phyloP scores from a whole-genome alignment of 1,139 yeast genomes.

The Debaryomycetaceae sp. region DNA sequence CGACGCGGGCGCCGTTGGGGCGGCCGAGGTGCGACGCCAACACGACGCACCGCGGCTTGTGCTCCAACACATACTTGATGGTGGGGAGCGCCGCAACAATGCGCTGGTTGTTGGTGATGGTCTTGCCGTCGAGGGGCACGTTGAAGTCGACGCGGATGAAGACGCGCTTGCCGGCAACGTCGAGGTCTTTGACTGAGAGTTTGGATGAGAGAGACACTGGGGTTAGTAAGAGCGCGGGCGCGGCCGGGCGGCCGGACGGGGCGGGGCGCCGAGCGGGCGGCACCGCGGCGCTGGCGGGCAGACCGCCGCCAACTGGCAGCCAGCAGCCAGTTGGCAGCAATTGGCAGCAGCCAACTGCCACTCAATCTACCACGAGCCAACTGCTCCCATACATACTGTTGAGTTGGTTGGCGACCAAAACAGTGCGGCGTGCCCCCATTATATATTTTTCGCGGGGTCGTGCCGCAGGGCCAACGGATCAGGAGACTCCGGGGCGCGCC shows the following conservation, averaged over 20 bases:
- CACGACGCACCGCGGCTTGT: slow-evolving; percentile 82
- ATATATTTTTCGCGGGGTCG: too few relatives aligned
- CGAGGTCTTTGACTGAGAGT: slow-evolving; percentile 85
- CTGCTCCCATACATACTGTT: slow-evolving; percentile 3
- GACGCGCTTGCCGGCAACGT: slow-evolving; percentile 83
- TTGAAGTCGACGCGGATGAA: slow-evolving; percentile 97
- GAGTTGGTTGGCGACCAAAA: slow-evolving; percentile 1
- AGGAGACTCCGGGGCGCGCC: slow-evolving; percentile 10
- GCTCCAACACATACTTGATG: slow-evolving; percentile 84
- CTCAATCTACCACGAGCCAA: neutral
- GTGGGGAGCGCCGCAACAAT: slow-evolving; percentile 98
- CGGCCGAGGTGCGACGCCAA: slow-evolving; percentile 97
- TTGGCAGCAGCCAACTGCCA: neutral
- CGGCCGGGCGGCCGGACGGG: too few relatives aligned
- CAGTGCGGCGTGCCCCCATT: slow-evolving; percentile 9
- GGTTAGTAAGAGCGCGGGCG: too few relatives aligned
- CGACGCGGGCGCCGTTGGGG: slow-evolving; percentile 86
- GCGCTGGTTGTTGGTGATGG: slow-evolving; percentile 97
- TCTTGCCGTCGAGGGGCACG: slow-evolving; percentile 93
- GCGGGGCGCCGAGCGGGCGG: neutral
- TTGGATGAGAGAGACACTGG: slow-evolving; percentile 82
- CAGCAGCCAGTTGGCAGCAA: neutral
- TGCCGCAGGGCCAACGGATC: slow-evolving; percentile 9
- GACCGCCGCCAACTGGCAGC: neutral
- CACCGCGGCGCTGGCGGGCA: slow-evolving; percentile 1